Evolutionary conservation across 225 moss, liverwort and hornwort genomes (phyloP).

Genomic region (Physcomitrellopsis africana): DNA sequence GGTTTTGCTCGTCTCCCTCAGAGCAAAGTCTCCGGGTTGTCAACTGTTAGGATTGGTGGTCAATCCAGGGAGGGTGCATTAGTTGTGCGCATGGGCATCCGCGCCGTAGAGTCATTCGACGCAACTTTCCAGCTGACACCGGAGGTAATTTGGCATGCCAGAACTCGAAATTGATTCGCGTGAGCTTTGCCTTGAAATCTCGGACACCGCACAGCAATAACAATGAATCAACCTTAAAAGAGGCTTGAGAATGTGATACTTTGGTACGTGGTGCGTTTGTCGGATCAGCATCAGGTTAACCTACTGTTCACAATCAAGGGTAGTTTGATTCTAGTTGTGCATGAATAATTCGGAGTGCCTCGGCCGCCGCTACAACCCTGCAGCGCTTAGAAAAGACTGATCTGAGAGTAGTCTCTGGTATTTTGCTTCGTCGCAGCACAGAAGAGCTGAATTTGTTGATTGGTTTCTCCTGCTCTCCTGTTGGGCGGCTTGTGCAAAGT

Average conservation of each 20-base stretch:
- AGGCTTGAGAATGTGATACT: no score
- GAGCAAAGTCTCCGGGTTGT: conserved; percentile 14
- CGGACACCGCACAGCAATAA: neutral
- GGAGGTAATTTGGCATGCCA: conserved; percentile 37
- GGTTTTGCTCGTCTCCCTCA: conserved; percentile 17
- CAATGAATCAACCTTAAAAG: neutral
- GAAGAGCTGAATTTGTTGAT: neutral
- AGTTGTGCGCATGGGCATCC: conserved; percentile 63
- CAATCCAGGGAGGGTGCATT: conserved; percentile 20
- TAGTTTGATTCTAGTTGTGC: neutral
- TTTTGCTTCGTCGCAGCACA: neutral
- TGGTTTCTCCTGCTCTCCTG: neutral
- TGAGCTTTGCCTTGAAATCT: neutral
- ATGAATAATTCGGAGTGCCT: neutral
- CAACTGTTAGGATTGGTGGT: conserved; percentile 19
- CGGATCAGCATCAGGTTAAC: no score
- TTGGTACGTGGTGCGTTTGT: no score
- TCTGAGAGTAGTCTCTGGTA: neutral
- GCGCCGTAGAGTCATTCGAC: conserved; percentile 64
- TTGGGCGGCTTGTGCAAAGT: neutral
- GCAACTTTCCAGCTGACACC: conserved; percentile 58
- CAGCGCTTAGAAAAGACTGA: neutral
- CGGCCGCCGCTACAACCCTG: neutral
- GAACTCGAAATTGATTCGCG: neutral
- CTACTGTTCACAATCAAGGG: neutral